Evolutionary conservation across 2,329 filamentous ascomycete genomes (phyloP).

Genomic region (Pseudogymnoascus sp.): DNA sequence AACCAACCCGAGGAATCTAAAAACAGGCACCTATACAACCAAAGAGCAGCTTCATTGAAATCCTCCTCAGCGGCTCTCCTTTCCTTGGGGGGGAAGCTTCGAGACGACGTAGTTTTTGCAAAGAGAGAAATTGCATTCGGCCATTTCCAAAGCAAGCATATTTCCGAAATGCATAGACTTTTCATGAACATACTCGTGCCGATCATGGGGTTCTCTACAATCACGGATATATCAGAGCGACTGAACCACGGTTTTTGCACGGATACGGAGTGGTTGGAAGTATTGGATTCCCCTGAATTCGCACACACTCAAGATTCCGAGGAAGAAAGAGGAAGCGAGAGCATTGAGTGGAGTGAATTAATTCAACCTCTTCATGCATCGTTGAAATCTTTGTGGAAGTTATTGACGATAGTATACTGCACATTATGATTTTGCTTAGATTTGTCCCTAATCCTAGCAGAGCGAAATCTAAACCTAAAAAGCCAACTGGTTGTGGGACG

Average conservation of each 20-base stretch:
- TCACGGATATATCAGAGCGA: slow-evolving; percentile 62
- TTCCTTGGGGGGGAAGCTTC: slow-evolving; percentile 54
- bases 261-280: slow-evolving; percentile 37
- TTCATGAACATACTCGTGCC: slow-evolving; percentile 56
- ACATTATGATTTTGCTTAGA: slow-evolving; percentile 44
- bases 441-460: slow-evolving; percentile 32
- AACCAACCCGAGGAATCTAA: not conserved
- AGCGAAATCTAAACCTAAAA: not conserved
- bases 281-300: slow-evolving; percentile 4
- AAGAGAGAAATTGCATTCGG: slow-evolving; percentile 64
- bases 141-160: slow-evolving; percentile 54
- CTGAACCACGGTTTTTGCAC: slow-evolving; percentile 38
- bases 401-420: slow-evolving; percentile 46
- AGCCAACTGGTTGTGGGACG: not conserved
- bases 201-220: slow-evolving; percentile 54
- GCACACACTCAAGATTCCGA: slow-evolving; percentile 1
- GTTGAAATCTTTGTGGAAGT: slow-evolving; percentile 53
- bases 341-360: slow-evolving; percentile 56
- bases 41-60: slow-evolving; percentile 26
- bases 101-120: slow-evolving; percentile 58
- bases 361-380: slow-evolving; percentile 58
- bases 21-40: not conserved
- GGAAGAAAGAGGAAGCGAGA: slow-evolving; percentile 28
- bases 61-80: slow-evolving; percentile 41
- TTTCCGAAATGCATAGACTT: slow-evolving; percentile 49